Evolutionary conservation across 441 rosid genomes (phyloP).

Genomic region (Viola pubescens): DNA sequence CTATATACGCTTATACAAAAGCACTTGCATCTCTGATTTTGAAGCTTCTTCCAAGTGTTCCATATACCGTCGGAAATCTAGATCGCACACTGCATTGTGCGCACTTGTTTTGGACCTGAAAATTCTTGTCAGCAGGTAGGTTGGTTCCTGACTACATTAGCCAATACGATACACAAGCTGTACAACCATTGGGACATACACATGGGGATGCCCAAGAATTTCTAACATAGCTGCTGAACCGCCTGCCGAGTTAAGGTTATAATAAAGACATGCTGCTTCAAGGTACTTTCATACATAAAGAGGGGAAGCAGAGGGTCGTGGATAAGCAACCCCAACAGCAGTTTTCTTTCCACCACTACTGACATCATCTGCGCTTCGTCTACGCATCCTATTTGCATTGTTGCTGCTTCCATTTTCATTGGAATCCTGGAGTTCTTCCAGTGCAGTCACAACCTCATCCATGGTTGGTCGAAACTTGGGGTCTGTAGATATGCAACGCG

Average conservation of each 20-base stretch:
- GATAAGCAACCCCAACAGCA: constrained; percentile 31
- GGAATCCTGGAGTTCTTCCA: constrained; percentile 48
- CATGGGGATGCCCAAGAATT: not conserved
- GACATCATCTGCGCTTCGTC: constrained; percentile 58
- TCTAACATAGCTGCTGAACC: not conserved
- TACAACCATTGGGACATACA: constrained; percentile 26
- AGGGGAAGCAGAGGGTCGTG: constrained; percentile 66
- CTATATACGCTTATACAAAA: not conserved
- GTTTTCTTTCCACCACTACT: constrained; percentile 9
- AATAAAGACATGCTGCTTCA: not conserved
- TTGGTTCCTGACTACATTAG: constrained; percentile 13
- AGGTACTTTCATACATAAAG: constrained; percentile 36
- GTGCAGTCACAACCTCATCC: constrained; percentile 51
- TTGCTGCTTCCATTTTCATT: constrained; percentile 27
- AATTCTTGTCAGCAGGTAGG: constrained; percentile 16
- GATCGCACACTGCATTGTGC: not conserved
- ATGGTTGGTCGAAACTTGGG: constrained; percentile 60
- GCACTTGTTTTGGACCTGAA: constrained; percentile 13
- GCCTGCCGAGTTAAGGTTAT: not conserved
- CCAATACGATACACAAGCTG: constrained; percentile 24
- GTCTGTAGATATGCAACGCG: constrained; percentile 51
- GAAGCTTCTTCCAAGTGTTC: constrained; percentile 7
- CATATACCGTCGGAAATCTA: not conserved
- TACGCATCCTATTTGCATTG: constrained; percentile 28
- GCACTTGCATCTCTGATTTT: constrained; percentile 13